Conservation (phyloP, 352 stramenopile genomes). For the Pythium dissotocum region DNA sequence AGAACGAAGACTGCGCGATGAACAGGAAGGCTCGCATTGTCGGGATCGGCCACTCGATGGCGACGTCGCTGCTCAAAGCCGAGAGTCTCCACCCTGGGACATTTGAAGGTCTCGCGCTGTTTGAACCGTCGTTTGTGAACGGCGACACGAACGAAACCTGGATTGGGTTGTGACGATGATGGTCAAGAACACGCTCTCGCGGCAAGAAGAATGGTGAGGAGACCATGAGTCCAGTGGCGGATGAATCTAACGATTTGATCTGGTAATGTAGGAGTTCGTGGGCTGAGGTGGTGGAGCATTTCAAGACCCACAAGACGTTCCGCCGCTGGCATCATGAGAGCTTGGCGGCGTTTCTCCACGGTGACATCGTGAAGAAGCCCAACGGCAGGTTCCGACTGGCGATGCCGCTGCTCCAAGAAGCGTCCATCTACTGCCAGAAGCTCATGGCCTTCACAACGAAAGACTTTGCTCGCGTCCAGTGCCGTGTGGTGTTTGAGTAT, state of each 20-base stretch:
- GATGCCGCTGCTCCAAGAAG: constrained; percentile 17
- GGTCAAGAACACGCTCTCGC: constrained; percentile 15
- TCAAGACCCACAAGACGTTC: constrained; percentile 10
- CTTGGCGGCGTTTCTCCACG: constrained; percentile 7
- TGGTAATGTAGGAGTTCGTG: constrained; percentile 9
- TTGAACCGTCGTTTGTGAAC: constrained; percentile 12
- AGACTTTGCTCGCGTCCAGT: not conserved
- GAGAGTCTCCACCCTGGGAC: constrained; percentile 15
- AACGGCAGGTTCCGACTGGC: constrained; percentile 10
- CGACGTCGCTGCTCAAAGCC: constrained; percentile 15
- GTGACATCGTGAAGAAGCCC: not conserved
- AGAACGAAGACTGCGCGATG: constrained; percentile 8
- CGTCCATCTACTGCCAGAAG: constrained; percentile 18
- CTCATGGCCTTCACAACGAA: constrained; percentile 9
- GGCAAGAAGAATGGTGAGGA: constrained; percentile 10
- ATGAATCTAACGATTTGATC: not conserved
- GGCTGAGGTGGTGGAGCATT: constrained; percentile 7
- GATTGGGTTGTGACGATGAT: not conserved
- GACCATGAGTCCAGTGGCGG: too few relatives aligned
- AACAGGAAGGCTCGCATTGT: constrained; percentile 12
- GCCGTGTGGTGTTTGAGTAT: constrained; percentile 10
- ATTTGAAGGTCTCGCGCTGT: constrained; percentile 16
- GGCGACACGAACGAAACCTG: not conserved
- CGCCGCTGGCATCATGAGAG: constrained; percentile 11
- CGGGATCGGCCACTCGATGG: constrained; percentile 28